Evolutionary conservation across 257 asterid genomes (phyloP), one percentile per base, ranked within the genome.

Genomic region (Nicotiana tabacum): DNA sequence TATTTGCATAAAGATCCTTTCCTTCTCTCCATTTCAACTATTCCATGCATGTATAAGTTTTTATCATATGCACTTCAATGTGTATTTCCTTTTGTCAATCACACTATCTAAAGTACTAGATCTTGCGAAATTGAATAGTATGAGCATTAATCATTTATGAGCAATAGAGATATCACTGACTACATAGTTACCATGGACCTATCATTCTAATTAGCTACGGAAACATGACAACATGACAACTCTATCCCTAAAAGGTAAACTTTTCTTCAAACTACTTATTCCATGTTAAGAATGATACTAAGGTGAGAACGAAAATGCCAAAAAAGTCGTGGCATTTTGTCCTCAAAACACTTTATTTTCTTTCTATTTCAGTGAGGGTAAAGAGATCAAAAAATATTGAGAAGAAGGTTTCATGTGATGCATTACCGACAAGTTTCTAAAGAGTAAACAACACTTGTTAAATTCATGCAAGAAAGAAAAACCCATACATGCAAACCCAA

Each of bases 321-420:
- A 5, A 43, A 21, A 68, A 17, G 53, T 70, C 51, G 17, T 43
- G 78, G 17, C 10, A 70, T 43, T 70, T 70, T n/a, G 57, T 43
- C 10, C 35, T 69, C 11, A 70, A 17, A 57, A 37, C 33, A n/a
- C 57, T 69, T 69, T 4, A 53, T n/a, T 69, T 11, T n/a, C 18
- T 37, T 3, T 39, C 77, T n/a, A 30, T 66, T 66, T 21, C 3
- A 10, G 18, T 30, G 12, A 70, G 21, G 11, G 3, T 4, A 62
- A 21, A 64, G 35, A 27, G 18, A 1, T 24, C 11, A 24, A 58
- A 24, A 61, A 4, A 43, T 4, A n/a, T 43, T 70, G n/a, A 70
- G 58, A 70, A 21, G 58, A 43, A 68, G n/a, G 24, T 70, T 70
- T 70, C 78, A 70, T 70, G 58, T 43, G 78, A 70, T 70, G 78